A percentile compares a stretch with the other conserved stretches of the same genome.
Evolutionary conservation across 1,284 basidiomycete species (phyloP).

Genomic region (Ceratobasidium sp.): DNA sequence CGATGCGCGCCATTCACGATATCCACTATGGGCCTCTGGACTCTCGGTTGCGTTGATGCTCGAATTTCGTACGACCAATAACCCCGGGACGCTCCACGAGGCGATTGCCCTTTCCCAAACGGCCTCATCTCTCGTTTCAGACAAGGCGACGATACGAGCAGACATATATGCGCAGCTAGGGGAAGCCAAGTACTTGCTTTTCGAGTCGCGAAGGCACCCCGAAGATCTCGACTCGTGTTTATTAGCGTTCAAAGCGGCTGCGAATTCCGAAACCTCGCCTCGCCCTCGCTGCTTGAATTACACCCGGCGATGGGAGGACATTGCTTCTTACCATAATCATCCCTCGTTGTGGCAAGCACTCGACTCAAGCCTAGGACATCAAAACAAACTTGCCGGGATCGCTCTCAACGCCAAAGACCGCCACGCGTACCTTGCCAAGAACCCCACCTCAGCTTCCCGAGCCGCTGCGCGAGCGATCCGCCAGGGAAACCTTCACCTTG

Average conservation of each 20-base stretch:
- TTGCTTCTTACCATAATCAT: slow-evolving; percentile 6
- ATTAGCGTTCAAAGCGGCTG: slow-evolving; percentile 6
- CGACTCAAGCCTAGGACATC: slow-evolving; percentile 4
- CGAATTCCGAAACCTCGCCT: slow-evolving; percentile 7
- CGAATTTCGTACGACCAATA: not conserved
- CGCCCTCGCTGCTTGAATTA: slow-evolving; percentile 7
- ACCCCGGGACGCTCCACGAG: not conserved
- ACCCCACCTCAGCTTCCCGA: slow-evolving; percentile 14
- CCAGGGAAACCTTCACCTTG: slow-evolving; percentile 15
- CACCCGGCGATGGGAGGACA: slow-evolving; percentile 15
- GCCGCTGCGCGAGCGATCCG: slow-evolving; percentile 33
- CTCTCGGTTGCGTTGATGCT: not conserved
- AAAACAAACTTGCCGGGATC: slow-evolving; percentile 5
- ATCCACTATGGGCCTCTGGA: slow-evolving; percentile 10
- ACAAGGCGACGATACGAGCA: slow-evolving; percentile 5
- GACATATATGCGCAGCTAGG: slow-evolving; percentile 23
- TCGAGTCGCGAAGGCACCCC: not conserved
- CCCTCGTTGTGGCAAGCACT: slow-evolving; percentile 1
- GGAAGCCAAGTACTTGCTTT: slow-evolving; percentile 5
- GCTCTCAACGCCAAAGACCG: slow-evolving; percentile 4
- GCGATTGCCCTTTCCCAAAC: not conserved
- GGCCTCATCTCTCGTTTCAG: not conserved
- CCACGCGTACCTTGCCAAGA: slow-evolving; percentile 21
- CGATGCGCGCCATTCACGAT: slow-evolving; percentile 4
- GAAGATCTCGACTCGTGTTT: slow-evolving; percentile 4